phyloP scores from a whole-genome alignment of 2,329 filamentous ascomycete genomes.

The Colletotrichum scovillei region DNA sequence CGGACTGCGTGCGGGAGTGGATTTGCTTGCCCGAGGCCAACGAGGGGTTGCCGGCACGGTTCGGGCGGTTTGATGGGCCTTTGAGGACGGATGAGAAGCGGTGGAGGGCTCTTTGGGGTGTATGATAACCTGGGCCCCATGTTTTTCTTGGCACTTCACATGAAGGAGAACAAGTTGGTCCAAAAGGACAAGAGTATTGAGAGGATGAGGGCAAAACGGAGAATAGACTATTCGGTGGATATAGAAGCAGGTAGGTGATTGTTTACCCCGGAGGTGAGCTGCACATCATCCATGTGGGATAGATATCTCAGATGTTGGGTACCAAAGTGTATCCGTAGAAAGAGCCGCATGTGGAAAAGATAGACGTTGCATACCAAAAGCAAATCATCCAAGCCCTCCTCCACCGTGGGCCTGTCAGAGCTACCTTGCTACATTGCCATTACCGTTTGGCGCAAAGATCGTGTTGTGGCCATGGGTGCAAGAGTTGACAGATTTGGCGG shows the following conservation, averaged over 20 bases:
- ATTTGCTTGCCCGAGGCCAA: slow-evolving; percentile 85
- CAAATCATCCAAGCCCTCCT: not conserved
- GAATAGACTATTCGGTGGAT: not conserved
- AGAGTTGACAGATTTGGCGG: slow-evolving; percentile 20
- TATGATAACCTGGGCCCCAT: slow-evolving; percentile 8
- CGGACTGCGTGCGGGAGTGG: slow-evolving; percentile 84
- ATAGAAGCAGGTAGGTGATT: not conserved
- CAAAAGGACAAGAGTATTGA: no score
- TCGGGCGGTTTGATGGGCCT: slow-evolving; percentile 72
- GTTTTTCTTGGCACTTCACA: no score
- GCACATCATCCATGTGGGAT: not conserved
- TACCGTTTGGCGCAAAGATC: not conserved
- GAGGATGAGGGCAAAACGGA: no score
- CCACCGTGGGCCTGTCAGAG: not conserved
- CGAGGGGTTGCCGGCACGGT: slow-evolving; percentile 68
- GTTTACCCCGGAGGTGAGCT: not conserved
- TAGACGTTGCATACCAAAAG: not conserved
- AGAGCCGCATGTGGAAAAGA: not conserved
- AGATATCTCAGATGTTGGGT: not conserved
- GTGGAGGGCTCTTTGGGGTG: slow-evolving; percentile 76
- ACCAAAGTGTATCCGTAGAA: not conserved
- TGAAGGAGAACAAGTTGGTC: no score
- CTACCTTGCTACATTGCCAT: not conserved
- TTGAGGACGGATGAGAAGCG: slow-evolving; percentile 65
- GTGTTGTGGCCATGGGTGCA: slow-evolving; percentile 1